Base-by-base conservation (phyloP, 495 filamentous ascomycete species). In the Podospora australis region DNA sequence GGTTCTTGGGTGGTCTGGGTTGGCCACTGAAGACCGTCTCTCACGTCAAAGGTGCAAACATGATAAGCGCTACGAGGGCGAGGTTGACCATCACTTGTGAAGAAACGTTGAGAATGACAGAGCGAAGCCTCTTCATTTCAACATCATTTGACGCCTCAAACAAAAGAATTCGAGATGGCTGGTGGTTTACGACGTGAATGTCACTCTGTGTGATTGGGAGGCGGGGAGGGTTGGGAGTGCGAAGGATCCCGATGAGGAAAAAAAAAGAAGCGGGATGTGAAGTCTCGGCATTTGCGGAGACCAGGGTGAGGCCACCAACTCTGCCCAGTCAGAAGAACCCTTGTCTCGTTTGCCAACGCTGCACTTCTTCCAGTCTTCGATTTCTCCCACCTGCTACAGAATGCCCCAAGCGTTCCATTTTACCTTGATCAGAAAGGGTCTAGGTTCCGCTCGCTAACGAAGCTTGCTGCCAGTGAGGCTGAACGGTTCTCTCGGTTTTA, bases 391-490 rank as follows among this genome's bases (percentile, higher is more conserved):
- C 32, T 36, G 32, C 32, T 17, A 36, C 32, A 36, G 32, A n/a
- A 36, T 36, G n/a, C n/a, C 32, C 32, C 32, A 36, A 36, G 32
- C 24, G 21, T 23, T 24, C 13, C 20, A 26, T 25, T 13, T n/a
- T 24, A 43, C 40, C 40, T 26, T 7, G 11, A 14, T 23, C 40
- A 43, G 40, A 43, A 25, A 23, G 24, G 40, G 40, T 28, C 20
- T 24, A 24, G 40, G 40, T 23, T 23, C 28, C 40, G 20, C 22
- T 43, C 40, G 40, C 40, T 43, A 43, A 43, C 13, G 22, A 19
- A 24, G 21, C 34, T 43, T 26, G 36, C 47, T 47, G 44, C 36
- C 26, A 23, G 50, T 52, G 50, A 52, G 50, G 50, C 50, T 52
- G 50, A 52, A 52, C 20, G 21, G 40, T 7, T 36, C n/a, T n/a